Conservation (phyloP, 176 grass and related monocot species). For the Guadua angustifolia region DNA sequence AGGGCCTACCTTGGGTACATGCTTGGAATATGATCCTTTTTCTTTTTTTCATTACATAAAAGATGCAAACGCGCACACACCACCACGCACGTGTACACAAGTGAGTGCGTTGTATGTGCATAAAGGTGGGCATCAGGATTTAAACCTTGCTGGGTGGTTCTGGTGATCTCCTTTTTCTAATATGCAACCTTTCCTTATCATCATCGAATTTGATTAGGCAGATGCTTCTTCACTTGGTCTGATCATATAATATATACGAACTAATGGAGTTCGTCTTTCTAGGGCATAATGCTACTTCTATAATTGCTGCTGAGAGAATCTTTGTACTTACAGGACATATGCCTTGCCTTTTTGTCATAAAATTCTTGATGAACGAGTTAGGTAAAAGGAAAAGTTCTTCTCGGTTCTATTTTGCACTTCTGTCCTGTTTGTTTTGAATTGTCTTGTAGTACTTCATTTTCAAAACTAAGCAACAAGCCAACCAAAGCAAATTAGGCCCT, state of each 20-base stretch:
- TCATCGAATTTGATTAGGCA: conserved; percentile 36
- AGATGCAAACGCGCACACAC: too few relatives aligned
- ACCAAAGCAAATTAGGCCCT: background rate
- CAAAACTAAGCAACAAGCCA: background rate
- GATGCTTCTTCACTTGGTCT: conserved; percentile 49
- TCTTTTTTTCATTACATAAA: too few relatives aligned
- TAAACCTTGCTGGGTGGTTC: too few relatives aligned
- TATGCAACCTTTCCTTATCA: conserved; percentile 25
- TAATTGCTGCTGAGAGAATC: conserved; percentile 46
- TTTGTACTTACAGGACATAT: conserved; percentile 48
- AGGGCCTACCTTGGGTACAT: conserved; percentile 23
- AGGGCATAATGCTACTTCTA: conserved; percentile 49
- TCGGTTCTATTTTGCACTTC: background rate
- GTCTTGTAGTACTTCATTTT: background rate
- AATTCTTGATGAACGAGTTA: conserved; percentile 44
- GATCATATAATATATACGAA: conserved; percentile 39
- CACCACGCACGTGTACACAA: too few relatives aligned
- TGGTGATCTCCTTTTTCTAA: background rate
- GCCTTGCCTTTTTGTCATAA: conserved; percentile 37
- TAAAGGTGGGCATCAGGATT: too few relatives aligned
- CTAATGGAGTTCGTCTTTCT: conserved; percentile 36
- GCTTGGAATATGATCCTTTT: conserved; percentile 29
- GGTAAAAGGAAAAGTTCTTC: conserved; percentile 46
- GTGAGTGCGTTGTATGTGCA: too few relatives aligned
- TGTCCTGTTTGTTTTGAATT: background rate